These are phyloP conservation scores for Boletus sp. DNA, from an alignment of 768 basidiomycete species.

Conservation along the genomic window DNA sequence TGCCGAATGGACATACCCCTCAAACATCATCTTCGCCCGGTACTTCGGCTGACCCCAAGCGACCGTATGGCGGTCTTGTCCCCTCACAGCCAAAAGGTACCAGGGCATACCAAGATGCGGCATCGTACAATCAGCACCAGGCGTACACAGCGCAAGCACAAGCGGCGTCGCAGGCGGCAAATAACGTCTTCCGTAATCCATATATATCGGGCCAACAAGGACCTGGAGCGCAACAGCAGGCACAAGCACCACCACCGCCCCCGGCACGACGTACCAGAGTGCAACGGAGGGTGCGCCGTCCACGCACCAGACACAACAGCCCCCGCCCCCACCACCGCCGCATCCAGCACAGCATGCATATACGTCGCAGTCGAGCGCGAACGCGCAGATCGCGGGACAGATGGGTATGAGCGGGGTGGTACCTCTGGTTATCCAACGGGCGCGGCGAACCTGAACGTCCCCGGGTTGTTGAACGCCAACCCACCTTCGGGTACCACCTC, in stretches of 20 bases:
- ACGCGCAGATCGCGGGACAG: constrained; percentile 20
- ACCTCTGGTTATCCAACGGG: constrained; percentile 19
- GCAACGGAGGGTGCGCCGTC: constrained; percentile 13
- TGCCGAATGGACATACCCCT: constrained; percentile 49
- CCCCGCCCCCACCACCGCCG: constrained; percentile 26
- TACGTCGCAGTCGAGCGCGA: constrained; percentile 23
- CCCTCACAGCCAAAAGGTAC: constrained; percentile 86
- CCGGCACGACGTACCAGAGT: constrained; percentile 26
- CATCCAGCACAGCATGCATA: constrained; percentile 25
- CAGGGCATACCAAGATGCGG: constrained; percentile 87
- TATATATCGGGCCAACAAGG: constrained; percentile 61
- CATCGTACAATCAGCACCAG: constrained; percentile 94
- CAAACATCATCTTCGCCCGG: constrained; percentile 32
- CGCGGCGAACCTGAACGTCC: constrained; percentile 20
- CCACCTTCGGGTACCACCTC: constrained; percentile 41
- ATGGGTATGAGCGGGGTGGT: constrained; percentile 12
- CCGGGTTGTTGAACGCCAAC: constrained; percentile 43
- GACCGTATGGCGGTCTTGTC: constrained; percentile 91
- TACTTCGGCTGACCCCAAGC: constrained; percentile 62
- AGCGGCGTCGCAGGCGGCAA: too few relatives aligned
- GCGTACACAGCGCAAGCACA: constrained; percentile 87
- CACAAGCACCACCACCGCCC: constrained; percentile 11
- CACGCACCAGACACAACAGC: constrained; percentile 27
- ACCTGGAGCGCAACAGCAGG: constrained; percentile 33
- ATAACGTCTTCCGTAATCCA: constrained; percentile 71